Evolutionary conservation across 1,139 yeast species (phyloP), one percentile per base, ranked within the genome.

Genomic region (Candida labiduridarum): DNA sequence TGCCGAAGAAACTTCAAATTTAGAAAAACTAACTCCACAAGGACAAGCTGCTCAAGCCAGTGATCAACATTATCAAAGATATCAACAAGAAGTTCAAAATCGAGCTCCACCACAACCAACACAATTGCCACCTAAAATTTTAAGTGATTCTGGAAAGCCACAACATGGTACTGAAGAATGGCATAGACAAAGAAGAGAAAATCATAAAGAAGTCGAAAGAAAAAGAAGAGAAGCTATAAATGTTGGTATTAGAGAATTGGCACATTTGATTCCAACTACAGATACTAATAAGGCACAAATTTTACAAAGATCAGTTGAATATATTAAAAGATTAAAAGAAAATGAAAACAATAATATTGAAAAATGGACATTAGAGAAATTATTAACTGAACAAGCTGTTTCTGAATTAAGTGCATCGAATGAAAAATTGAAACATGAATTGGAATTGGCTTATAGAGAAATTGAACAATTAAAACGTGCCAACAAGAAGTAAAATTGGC

Each of bases 131-230:
- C 42, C 39, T 27, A 4, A 27, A 4, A n/a, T 77, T 18, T 71
- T 75, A 25, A 67, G 72, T 4, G 78, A 81, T 14, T 52, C 61
- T n/a, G 59, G 56, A 47, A 77, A 76, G 66, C 85, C 77, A 60
- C 75, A 62, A 61, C 88, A 84, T 49, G 90, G 90, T 10, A 73
- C 89, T 18, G 95, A 87, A 30, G 97, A 89, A 67, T 91, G 97
- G 96, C 92, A 87, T 65, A 82, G 82, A 58, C 82, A 83, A 65
- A 83, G 97, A 60, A 85, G 89, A 61, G 89, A 89, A 60, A 92
- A 90, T 68, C 99, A 94, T 74, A 94, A 94, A 70, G 99, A 95
- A 71, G 99, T 94, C 30, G 99, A 94, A 72, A 82, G 97, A 64
- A 84, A 98, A 62, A 85, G 99, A 65, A 84, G 99, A 62, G 97